Base-by-base conservation (phyloP, 2,329 filamentous ascomycete species). In the Epicoccum nigrum region DNA sequence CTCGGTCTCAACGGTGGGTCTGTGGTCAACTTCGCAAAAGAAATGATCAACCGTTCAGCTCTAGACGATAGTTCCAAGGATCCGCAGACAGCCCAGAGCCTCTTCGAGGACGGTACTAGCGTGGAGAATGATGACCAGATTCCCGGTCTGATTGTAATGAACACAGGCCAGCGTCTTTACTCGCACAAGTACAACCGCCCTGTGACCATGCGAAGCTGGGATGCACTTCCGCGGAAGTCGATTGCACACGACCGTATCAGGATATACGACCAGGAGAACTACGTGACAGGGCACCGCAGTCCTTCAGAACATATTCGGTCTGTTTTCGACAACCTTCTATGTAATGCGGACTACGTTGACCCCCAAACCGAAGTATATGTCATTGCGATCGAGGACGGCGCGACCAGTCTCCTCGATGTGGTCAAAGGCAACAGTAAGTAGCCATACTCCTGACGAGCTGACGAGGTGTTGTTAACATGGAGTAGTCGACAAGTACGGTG, bases 161-260 rank as follows among this genome's bases (percentile, higher is more conserved):
- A 96, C 68, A 79, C 85, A 4, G 90, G 90, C 4, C 86, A 95
- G 73, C 76, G 89, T 15, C 78, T 86, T 63, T 97, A 90, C 86
- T 90, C 88, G 70, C 84, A 88, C 32, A 80, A 83, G 43, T 80
- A 80, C 1, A 74, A 80, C 43, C 80, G 82, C 40, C 79, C 85
- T 0, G 77, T 96, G 54, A 88, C 83, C 1, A 69, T 80, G 1
- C 66, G 68, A 0, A 81, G 79, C 3, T 88, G 87, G 78, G 67
- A 77, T 7, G 79, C 78, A 1, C 74, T 87, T 35, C 86, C 86
- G 1, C 81, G 86, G 60, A 77, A 79, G 49, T 88, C 84, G 39
- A 56, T 69, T 2, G 85, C 86, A 9, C 84, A 89, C 54, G 68
- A 74, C 3, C 79, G 81, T 2, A 76, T 80, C 39, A 74, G 74